These are phyloP conservation scores for Ophiosphaerella korrae DNA, from an alignment of 2,329 filamentous ascomycete species.

Conservation along the genomic window DNA sequence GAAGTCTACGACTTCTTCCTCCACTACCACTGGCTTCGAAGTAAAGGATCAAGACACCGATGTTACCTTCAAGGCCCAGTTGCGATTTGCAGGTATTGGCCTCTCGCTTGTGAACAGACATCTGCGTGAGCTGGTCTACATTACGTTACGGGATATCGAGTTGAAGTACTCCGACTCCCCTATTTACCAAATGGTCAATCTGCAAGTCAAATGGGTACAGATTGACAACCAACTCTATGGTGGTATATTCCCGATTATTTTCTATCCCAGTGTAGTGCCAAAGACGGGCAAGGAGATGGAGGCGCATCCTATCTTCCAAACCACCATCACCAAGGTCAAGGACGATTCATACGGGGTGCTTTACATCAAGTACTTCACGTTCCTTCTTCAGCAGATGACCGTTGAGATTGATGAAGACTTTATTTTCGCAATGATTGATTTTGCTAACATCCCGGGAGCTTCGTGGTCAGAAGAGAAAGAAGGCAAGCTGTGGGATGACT, in stretches of 20 bases:
- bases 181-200: slow-evolving; percentile 86
- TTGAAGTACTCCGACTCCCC: slow-evolving; percentile 92
- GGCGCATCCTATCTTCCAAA: slow-evolving; percentile 90
- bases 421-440: slow-evolving; percentile 93
- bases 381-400: slow-evolving; percentile 96
- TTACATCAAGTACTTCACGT: slow-evolving; percentile 97
- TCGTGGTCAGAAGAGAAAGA: slow-evolving; percentile 84
- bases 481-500: slow-evolving; percentile 86
- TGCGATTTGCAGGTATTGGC: slow-evolving; percentile 87
- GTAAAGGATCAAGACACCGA: slow-evolving; percentile 90
- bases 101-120: slow-evolving; percentile 93
- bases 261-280: slow-evolving; percentile 96
- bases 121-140: slow-evolving; percentile 87
- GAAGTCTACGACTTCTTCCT: slow-evolving; percentile 62
- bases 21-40: slow-evolving; percentile 77
- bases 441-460: slow-evolving; percentile 88
- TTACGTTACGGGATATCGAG: slow-evolving; percentile 90
- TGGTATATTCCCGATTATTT: slow-evolving; percentile 94
- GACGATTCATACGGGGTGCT: slow-evolving; percentile 97
- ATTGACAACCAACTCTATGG: slow-evolving; percentile 98
- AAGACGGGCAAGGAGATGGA: slow-evolving; percentile 97
- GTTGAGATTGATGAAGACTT: slow-evolving; percentile 98
- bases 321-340: slow-evolving; percentile 91
- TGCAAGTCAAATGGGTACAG: slow-evolving; percentile 97
- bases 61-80: slow-evolving; percentile 84